Conservation (phyloP, 2,329 filamentous ascomycete species). For the Fusarium sp. region DNA sequence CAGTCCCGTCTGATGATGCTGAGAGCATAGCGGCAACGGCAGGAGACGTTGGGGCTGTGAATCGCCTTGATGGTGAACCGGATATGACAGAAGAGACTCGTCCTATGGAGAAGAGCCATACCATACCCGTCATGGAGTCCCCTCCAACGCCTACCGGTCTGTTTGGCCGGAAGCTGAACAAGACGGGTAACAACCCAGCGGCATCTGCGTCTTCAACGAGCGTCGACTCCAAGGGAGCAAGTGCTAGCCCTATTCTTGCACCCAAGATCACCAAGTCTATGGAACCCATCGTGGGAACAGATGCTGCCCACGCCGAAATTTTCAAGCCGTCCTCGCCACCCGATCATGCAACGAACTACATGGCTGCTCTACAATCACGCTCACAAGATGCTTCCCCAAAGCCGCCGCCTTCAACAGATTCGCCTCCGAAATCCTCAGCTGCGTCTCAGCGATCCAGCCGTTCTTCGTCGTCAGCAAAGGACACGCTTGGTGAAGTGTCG, state of each 20-base stretch:
- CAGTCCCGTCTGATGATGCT: constrained; percentile 44
- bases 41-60: constrained; percentile 62
- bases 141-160: constrained; percentile 54
- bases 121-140: constrained; percentile 57
- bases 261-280: constrained; percentile 59
- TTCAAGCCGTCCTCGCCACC: constrained; percentile 68
- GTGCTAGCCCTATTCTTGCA: constrained; percentile 50
- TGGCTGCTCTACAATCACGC: constrained; percentile 75
- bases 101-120: constrained; percentile 68
- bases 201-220: constrained; percentile 60
- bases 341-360: constrained; percentile 71
- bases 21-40: constrained; percentile 49
- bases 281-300: constrained; percentile 74
- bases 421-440: constrained; percentile 51
- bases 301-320: constrained; percentile 74
- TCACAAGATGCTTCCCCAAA: constrained; percentile 67
- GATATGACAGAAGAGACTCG: constrained; percentile 55
- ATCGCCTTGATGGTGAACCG: constrained; percentile 56
- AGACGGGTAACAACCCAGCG: constrained; percentile 46
- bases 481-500: constrained; percentile 54
- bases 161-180: constrained; percentile 63
- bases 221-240: constrained; percentile 59
- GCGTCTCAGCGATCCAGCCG: constrained; percentile 57
- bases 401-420: constrained; percentile 50
- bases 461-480: constrained; percentile 61